Base-by-base conservation (phyloP, 2,329 filamentous ascomycete species). In the Hypoxylon sp. region DNA sequence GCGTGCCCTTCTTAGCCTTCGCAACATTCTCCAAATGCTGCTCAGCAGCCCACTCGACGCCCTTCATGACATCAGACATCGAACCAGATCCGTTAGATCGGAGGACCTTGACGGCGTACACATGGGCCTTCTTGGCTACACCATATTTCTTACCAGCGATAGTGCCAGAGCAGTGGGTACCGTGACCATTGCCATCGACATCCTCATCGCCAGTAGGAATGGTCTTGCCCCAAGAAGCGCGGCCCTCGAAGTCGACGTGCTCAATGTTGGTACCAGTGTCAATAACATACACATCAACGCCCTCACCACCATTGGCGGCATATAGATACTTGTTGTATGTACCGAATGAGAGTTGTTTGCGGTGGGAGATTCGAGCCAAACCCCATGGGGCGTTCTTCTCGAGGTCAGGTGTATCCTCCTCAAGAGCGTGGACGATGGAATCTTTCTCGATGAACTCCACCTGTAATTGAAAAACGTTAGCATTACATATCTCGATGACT, bases 291-390 rank as follows among this genome's bases (percentile, higher is more conserved):
- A 96, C 96, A 83, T 99, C 96, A 75, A 99, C 96, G 81, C 96
- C 97, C 86, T 98, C 95, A 81, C 96, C 96, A 79, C 92, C 95
- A 61, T 97, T 92, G 63, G 89, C 87, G 64, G 94, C 88, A 82
- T 96, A 99, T 40, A 98, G 88, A 86, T 99, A 99, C 86, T 98
- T 98, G 89, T 98, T 98, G 86, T 96, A 98, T 81, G 90, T 95
- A 76, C 92, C 91, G 80, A 99, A 98, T 81, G 88, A 91, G 74
- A 99, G 88, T 72, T 88, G 87, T 73, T 96, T 87, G 75, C 96
- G 93, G 87, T 99, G 96, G 35, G 96, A 99, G 84, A 99, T 93
- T 90, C 96, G 94, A 75, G 97, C 96, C 73, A 99, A 89, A 85
- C 97, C 96, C 96, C 97, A 99, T n/a, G 96, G 96, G 72, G 97